phyloP scores from a whole-genome alignment of 805 yeast species.

The Kregervanrija pseudodelftensis region DNA sequence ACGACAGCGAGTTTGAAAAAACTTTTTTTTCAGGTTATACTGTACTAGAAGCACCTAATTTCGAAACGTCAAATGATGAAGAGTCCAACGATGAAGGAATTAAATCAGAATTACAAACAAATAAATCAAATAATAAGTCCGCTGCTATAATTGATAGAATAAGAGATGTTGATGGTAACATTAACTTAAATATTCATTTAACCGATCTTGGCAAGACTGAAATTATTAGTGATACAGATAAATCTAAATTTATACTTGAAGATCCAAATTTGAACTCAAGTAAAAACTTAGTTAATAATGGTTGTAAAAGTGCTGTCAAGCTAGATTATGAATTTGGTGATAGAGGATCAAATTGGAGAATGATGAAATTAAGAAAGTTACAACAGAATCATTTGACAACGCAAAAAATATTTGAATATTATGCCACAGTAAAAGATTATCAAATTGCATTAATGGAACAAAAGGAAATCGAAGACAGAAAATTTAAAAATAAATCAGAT shows the following conservation, averaged over 20 bases:
- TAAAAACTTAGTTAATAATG: too few species aligned
- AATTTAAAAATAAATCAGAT: constrained; percentile 4
- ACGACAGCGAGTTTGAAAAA: neutral
- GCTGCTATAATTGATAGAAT: constrained; percentile 1
- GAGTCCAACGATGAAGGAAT: neutral
- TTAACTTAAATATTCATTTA: constrained; percentile 4
- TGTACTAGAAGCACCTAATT: constrained; percentile 21
- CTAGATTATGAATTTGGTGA: constrained; percentile 32
- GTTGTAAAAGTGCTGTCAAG: neutral
- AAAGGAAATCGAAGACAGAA: constrained; percentile 22
- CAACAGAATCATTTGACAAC: neutral
- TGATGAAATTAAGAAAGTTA: constrained; percentile 27
- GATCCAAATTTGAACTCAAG: too few species aligned
- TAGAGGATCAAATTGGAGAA: constrained; percentile 31
- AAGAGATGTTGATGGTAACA: constrained; percentile 6
- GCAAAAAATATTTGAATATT: constrained; percentile 4
- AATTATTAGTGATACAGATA: neutral
- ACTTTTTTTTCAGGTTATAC: constrained; percentile 11
- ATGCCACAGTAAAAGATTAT: constrained; percentile 11
- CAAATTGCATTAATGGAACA: constrained; percentile 29
- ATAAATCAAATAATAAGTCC: too few species aligned
- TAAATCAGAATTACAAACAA: neutral
- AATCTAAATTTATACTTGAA: neutral
- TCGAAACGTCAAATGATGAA: constrained; percentile 18
- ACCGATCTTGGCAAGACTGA: neutral